A percentile compares a stretch with the other conserved stretches of the same genome.
phyloP scores from a whole-genome alignment of 2,329 filamentous ascomycete species.

The Fusarium drepaniforme region DNA sequence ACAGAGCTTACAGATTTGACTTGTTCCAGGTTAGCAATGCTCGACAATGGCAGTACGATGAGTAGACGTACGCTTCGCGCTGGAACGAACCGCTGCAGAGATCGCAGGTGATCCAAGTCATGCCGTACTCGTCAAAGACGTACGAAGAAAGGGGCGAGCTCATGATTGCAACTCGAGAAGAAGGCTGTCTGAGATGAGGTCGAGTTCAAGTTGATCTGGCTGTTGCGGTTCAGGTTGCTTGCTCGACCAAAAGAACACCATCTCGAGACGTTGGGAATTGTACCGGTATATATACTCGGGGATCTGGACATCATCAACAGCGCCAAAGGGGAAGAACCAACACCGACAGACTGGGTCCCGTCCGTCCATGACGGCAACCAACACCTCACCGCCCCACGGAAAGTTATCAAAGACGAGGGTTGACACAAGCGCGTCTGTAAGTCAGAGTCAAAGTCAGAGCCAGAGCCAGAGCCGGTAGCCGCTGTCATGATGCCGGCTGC shows the following conservation, averaged over 20 bases:
- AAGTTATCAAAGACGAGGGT: slow-evolving; percentile 10
- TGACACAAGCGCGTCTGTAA: slow-evolving; percentile 12
- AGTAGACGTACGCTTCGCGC: slow-evolving; percentile 29
- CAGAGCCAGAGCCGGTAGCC: slow-evolving; percentile 27
- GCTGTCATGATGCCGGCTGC: slow-evolving; percentile 32
- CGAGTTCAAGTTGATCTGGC: slow-evolving; percentile 1
- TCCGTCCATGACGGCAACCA: slow-evolving; percentile 12
- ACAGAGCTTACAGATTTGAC: slow-evolving; percentile 36
- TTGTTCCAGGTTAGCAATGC: slow-evolving; percentile 3
- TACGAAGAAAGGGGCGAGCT: slow-evolving; percentile 26
- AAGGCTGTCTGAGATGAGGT: neutral
- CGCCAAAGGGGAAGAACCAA: slow-evolving; percentile 12
- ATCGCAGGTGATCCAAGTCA: slow-evolving; percentile 44
- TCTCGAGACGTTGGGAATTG: slow-evolving; percentile 4
- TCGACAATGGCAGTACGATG: neutral
- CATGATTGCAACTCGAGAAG: slow-evolving; percentile 17
- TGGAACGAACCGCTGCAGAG: slow-evolving; percentile 41
- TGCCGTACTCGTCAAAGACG: slow-evolving; percentile 38
- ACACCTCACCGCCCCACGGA: slow-evolving; percentile 31
- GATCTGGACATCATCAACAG: slow-evolving; percentile 6
- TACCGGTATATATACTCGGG: slow-evolving; percentile 36
- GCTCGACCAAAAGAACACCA: slow-evolving; percentile 3
- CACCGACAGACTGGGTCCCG: slow-evolving; percentile 13
- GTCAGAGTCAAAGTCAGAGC: neutral
- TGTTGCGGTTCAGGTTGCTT: neutral